phyloP scores from a whole-genome alignment of 176 grass and related monocot genomes.

The Sorghum bicolor region DNA sequence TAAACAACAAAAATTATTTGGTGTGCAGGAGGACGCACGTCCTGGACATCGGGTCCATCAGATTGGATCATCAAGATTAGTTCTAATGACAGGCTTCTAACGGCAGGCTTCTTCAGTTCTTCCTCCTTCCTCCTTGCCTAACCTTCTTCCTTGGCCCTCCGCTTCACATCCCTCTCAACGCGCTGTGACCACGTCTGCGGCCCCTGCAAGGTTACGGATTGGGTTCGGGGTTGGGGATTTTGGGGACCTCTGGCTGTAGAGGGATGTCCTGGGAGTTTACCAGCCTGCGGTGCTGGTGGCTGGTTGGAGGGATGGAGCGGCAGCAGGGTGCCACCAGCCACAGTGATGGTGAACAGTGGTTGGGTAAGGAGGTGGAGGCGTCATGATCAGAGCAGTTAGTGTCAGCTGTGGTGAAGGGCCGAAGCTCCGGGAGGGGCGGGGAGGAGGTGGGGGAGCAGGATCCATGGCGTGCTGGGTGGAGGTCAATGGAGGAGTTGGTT shows the following conservation, averaged over 20 bases:
- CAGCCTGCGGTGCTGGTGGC: not conserved
- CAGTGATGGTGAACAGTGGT: not conserved
- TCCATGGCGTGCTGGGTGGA: not conserved
- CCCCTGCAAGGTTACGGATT: not conserved
- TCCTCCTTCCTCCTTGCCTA: too few relatives aligned
- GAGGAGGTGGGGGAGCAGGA: not conserved
- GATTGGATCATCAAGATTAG: not conserved
- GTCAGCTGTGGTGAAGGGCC: not conserved
- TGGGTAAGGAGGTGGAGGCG: not conserved
- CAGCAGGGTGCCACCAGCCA: not conserved
- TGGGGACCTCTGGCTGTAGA: not conserved
- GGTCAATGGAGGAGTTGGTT: not conserved
- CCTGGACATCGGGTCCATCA: not conserved
- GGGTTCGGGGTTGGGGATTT: not conserved
- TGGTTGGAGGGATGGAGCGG: not conserved
- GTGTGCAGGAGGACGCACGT: not conserved
- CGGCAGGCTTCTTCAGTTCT: not conserved
- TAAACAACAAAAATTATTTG: not conserved
- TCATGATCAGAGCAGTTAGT: not conserved
- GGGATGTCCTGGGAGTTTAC: not conserved
- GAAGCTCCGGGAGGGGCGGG: not conserved
- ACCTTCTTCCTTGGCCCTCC: not conserved
- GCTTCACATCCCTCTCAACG: not conserved
- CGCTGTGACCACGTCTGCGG: not conserved
- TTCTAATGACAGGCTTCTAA: not conserved